Percentiles rank a stretch among this genome's conserved stretches.
Evolutionary conservation across 2,329 filamentous ascomycete genomes (phyloP).

Genomic region (Colletotrichum tabaci): DNA sequence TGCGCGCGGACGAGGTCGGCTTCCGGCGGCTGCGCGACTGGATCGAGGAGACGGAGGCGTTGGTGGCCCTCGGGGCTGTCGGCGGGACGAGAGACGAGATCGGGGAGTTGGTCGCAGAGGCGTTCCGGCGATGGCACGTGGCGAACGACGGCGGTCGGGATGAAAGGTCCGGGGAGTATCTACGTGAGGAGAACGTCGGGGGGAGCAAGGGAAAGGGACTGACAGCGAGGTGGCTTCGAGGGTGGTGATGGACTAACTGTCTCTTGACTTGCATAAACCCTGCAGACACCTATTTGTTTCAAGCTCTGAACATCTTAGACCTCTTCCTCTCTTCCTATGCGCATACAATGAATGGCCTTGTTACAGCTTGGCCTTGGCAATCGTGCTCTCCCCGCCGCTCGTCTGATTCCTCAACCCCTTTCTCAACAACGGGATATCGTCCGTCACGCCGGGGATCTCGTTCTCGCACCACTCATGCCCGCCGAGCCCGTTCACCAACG

Average conservation of each 20-base stretch:
- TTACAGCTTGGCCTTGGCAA: constrained; percentile 7
- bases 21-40: constrained; percentile 65
- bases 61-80: constrained; percentile 58
- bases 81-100: constrained; percentile 60
- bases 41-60: constrained; percentile 67
- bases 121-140: constrained; percentile 60
- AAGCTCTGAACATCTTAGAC: too few relatives aligned
- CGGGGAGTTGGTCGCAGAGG: constrained; percentile 58
- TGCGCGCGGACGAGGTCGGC: constrained; percentile 62
- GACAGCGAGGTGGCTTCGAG: constrained; percentile 11
- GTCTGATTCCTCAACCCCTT: constrained; percentile 11
- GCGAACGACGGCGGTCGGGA: constrained; percentile 59
- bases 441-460: constrained; percentile 65
- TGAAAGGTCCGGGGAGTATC: constrained; percentile 52
- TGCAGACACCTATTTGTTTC: too few relatives aligned
- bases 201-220: constrained; percentile 5
- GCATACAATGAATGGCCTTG: too few relatives aligned
- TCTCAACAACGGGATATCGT: constrained; percentile 50
- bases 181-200: not conserved
- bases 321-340: too few relatives aligned
- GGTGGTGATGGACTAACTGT: not conserved
- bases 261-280: too few relatives aligned
- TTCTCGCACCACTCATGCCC: constrained; percentile 60
- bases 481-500: constrained; percentile 54
- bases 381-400: not conserved